Conservation (phyloP, 768 basidiomycete species). For the Hericium coralloides region DNA sequence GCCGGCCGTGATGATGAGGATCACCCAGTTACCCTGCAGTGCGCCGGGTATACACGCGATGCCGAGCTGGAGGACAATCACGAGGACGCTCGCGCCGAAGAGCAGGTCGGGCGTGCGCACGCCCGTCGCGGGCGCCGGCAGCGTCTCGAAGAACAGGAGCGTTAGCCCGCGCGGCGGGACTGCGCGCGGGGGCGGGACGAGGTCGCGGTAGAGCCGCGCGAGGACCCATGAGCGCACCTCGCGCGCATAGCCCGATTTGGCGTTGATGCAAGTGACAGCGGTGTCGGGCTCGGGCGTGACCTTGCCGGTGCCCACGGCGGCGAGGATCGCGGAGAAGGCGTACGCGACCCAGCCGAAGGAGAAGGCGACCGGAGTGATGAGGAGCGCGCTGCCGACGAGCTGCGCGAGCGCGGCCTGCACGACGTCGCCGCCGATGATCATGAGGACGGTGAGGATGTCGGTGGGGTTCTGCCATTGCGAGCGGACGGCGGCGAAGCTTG, state of each 20-base stretch:
- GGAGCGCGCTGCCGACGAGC: constrained; percentile 12
- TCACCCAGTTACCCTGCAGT: no score
- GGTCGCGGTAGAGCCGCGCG: not conserved
- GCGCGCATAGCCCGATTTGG: constrained; percentile 18
- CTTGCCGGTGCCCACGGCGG: constrained; percentile 18
- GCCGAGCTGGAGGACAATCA: no score
- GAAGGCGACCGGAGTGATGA: constrained; percentile 22
- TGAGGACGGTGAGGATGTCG: constrained; percentile 20
- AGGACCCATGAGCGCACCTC: constrained; percentile 21
- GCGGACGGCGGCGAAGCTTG: not conserved
- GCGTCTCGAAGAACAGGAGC: no score
- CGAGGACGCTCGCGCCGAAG: no score
- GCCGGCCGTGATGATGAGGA: no score
- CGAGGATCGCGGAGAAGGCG: constrained; percentile 18
- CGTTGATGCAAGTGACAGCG: constrained; percentile 16
- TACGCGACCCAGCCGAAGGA: constrained; percentile 28
- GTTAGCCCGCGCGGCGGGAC: no score
- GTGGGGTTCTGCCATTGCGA: constrained; percentile 19
- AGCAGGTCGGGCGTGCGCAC: no score
- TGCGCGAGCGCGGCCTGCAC: constrained; percentile 24
- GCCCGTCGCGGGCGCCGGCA: no score
- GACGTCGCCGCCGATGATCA: constrained; percentile 26
- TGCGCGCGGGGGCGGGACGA: no score
- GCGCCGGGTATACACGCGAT: no score
- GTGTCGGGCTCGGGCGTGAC: constrained; percentile 22